Conservation (phyloP, 2,329 filamentous ascomycete genomes). For the Colletotrichum limetticola region DNA sequence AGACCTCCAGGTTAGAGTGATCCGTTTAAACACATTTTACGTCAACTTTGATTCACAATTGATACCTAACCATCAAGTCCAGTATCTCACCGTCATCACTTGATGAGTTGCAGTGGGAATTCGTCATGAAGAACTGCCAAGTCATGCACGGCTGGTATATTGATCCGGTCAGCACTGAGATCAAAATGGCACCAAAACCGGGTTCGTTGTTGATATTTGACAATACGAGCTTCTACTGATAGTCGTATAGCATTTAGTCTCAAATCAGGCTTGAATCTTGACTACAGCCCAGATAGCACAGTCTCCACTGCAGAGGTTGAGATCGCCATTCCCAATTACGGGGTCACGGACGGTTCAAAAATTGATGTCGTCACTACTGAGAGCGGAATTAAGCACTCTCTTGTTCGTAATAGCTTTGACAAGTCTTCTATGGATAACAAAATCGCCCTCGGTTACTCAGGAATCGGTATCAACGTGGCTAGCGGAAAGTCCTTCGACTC, state of each 20-base stretch:
- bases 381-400: background rate
- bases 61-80: background rate
- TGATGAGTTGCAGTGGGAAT: background rate
- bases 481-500: background rate
- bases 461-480: background rate
- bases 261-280: background rate
- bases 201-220: background rate
- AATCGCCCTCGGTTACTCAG: background rate
- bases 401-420: constrained; percentile 7
- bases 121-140: constrained; percentile 13
- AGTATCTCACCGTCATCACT: background rate
- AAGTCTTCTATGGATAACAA: constrained; percentile 16
- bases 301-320: background rate
- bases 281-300: background rate
- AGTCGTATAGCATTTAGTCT: background rate
- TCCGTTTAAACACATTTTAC: background rate
- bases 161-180: background rate
- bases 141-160: constrained; percentile 22
- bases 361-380: constrained; percentile 7
- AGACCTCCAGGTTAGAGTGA: background rate
- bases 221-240: background rate
- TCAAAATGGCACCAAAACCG: constrained; percentile 16
- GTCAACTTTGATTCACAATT: background rate
- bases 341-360: constrained; percentile 10
- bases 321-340: constrained; percentile 8